Base-by-base conservation (phyloP, 1,139 yeast genomes). In the Scheffersomyces quercinus region DNA sequence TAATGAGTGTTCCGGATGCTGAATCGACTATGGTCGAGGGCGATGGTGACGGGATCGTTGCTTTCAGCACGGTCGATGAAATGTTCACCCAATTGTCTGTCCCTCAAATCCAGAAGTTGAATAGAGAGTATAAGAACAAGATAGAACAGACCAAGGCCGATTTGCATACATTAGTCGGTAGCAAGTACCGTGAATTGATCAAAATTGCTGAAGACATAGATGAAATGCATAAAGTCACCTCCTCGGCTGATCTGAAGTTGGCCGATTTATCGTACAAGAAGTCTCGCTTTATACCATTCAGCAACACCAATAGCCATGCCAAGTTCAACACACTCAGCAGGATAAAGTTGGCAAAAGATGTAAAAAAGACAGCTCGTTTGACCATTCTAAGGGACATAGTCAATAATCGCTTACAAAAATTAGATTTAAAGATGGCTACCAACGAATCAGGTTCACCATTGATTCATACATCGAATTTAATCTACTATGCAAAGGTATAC, bases 181-280 rank as follows among this genome's bases (percentile, higher is more conserved):
- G 66, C 34, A 81, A 83, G 57, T 85, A 85, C 59, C 68, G 88
- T 42, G 90, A 85, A 52, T 67, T 86, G 53, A 71, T 86, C 31
- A 69, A 77, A 33, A 85, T 86, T 5, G 88, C 91, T 0, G 90
- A 85, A 54, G 80, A 81, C 47, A 83, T 86, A 32, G 78, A 77
- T 35, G 65, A 64, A 5, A 82, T 85, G 82, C 70, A 79, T 49
- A 55, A 57, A 2, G 53, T 70, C 9, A 70, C 81, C 1, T 51
- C 53, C 9, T 46, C 43, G 1, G 56, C 68, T 3, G 70, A 73
- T 38, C 52, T 55, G 7, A 51, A 55, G 8, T 50, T 74, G 13
- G 54, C 74, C 1, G 58, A 63, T 38, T 57, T 74, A 20, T 65
- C 77, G 2, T 73, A 67, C 46, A 58, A 58, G 28, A 55, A 61